Evolutionary conservation across 2,329 filamentous ascomycete genomes (phyloP).

Genomic region (Ceratocystis diversiconidia): DNA sequence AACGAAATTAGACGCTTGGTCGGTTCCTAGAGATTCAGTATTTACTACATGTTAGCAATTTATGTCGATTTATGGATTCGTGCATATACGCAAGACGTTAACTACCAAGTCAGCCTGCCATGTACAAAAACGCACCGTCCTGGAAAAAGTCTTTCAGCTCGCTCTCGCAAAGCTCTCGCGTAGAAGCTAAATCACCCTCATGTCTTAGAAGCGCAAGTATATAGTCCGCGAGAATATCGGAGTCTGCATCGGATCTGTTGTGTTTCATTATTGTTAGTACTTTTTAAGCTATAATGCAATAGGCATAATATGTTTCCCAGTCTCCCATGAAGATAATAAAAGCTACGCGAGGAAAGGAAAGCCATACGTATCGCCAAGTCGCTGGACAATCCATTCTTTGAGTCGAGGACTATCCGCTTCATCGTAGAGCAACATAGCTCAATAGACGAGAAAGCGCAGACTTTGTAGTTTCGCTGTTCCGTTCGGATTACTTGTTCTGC

Average conservation of each 20-base stretch:
- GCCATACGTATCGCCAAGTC: slow-evolving; percentile 59
- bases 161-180: slow-evolving; percentile 52
- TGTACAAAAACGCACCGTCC: slow-evolving; percentile 33
- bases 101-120: slow-evolving; percentile 25
- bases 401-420: slow-evolving; percentile 49
- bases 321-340: background rate
- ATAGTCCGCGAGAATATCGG: slow-evolving; percentile 71
- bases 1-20: slow-evolving; percentile 23
- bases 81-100: slow-evolving; percentile 21
- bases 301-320: background rate
- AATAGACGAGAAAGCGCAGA: slow-evolving; percentile 18
- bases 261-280: slow-evolving; percentile 12
- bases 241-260: slow-evolving; percentile 59
- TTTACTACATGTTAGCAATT: slow-evolving; percentile 15
- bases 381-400: slow-evolving; percentile 65
- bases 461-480: background rate
- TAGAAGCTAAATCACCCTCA: slow-evolving; percentile 48
- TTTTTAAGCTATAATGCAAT: background rate
- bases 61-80: background rate
- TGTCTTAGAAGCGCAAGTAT: slow-evolving; percentile 58
- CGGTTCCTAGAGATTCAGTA: background rate
- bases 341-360: slow-evolving; percentile 14
- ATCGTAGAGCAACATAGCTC: slow-evolving; percentile 41
- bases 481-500: background rate
- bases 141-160: slow-evolving; percentile 64